Percentiles rank a stretch among this genome's conserved stretches.
phyloP scores from a whole-genome alignment of 2,329 filamentous ascomycete genomes.

The Cordyceps militaris region DNA sequence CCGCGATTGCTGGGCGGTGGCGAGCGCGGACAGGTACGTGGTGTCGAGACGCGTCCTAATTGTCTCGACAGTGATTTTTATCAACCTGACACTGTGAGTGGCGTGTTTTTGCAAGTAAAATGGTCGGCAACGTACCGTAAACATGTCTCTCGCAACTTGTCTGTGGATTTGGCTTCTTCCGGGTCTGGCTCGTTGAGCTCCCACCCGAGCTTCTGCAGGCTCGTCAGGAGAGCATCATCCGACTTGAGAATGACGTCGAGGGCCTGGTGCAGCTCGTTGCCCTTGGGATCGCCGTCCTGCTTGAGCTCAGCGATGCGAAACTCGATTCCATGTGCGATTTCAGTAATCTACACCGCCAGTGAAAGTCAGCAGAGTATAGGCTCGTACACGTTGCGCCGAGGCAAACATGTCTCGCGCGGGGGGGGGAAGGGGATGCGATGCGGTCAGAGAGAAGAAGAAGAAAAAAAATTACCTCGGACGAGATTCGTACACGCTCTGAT shows the following conservation, averaged over 20 bases:
- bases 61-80: slow-evolving; percentile 50
- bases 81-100: slow-evolving; percentile 32
- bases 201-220: slow-evolving; percentile 58
- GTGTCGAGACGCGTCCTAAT: slow-evolving; percentile 48
- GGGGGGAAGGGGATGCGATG: background rate
- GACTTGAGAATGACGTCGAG: slow-evolving; percentile 46
- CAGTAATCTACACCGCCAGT: slow-evolving; percentile 35
- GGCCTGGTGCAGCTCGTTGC: slow-evolving; percentile 40
- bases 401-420: background rate
- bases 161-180: slow-evolving; percentile 45
- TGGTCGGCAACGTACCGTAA: slow-evolving; percentile 34
- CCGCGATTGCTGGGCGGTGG: slow-evolving; percentile 22
- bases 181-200: slow-evolving; percentile 49
- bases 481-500: slow-evolving; percentile 34
- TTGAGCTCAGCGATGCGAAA: slow-evolving; percentile 42
- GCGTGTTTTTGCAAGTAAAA: background rate
- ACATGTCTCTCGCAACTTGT: slow-evolving; percentile 52
- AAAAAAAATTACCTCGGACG: slow-evolving; percentile 29
- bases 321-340: slow-evolving; percentile 39
- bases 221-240: slow-evolving; percentile 59
- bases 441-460: too few relatives aligned
- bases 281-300: slow-evolving; percentile 36
- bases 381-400: background rate
- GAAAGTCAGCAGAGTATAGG: background rate
- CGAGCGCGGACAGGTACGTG: slow-evolving; percentile 44